Conservation (phyloP, 1,284 basidiomycete species). For the Ganoderma lingzhi region DNA sequence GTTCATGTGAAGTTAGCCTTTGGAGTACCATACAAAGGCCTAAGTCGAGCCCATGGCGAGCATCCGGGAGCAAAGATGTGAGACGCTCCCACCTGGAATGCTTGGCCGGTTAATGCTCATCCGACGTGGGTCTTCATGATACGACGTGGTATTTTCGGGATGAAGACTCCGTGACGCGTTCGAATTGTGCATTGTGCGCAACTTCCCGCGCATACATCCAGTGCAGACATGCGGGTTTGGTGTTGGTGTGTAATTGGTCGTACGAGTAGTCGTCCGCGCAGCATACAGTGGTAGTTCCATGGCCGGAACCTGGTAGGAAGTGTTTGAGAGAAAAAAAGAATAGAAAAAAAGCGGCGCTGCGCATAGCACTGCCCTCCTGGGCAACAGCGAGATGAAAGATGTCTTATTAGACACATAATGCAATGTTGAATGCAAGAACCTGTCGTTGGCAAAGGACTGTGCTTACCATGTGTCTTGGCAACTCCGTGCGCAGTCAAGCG, state of each 20-base stretch:
- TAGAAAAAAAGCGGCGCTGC: neutral
- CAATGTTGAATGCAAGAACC: neutral
- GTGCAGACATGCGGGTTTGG: too few species aligned
- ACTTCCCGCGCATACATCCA: neutral
- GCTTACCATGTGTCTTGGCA: conserved; percentile 7
- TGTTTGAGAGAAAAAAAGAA: neutral
- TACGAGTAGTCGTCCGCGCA: neutral
- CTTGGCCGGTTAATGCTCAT: neutral
- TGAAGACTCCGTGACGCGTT: neutral
- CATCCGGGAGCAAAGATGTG: conserved; percentile 6
- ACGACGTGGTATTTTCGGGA: neutral
- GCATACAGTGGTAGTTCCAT: neutral
- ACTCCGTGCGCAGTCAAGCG: conserved; percentile 7
- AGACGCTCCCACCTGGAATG: neutral
- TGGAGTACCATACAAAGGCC: neutral
- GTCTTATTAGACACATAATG: neutral
- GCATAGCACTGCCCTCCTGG: neutral
- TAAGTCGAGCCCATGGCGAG: neutral
- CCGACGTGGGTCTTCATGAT: neutral
- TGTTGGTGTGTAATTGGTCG: neutral
- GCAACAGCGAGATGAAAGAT: neutral
- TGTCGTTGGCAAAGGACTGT: neutral
- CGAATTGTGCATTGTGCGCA: neutral
- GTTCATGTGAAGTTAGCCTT: neutral
- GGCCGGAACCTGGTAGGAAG: neutral